Percentiles rank a stretch among this genome's conserved stretches.
phyloP scores from a whole-genome alignment of 805 yeast genomes.

The Nakazawaea anatomiae region DNA sequence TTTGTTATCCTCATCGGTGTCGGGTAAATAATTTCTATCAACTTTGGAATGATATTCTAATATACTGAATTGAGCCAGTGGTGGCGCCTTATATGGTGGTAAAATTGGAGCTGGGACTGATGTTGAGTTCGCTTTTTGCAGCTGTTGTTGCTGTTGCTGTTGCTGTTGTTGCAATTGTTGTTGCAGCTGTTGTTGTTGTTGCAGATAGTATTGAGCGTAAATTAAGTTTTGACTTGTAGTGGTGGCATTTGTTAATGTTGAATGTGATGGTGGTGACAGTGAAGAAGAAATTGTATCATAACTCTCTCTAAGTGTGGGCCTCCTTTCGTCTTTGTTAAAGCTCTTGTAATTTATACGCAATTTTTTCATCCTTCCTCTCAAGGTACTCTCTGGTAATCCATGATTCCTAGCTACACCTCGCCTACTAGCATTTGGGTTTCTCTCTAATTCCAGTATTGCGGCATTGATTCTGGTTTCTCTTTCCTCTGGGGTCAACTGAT shows the following conservation, averaged over 20 bases:
- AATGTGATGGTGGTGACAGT: not conserved
- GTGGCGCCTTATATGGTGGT: slow-evolving; percentile 7
- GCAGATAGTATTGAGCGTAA: slow-evolving; percentile 4
- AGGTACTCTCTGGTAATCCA: slow-evolving; percentile 9
- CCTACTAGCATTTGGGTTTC: slow-evolving; percentile 9
- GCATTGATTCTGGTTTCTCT: slow-evolving; percentile 6
- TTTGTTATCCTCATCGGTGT: not conserved
- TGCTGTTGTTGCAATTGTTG: not conserved
- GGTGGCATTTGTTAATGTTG: not conserved
- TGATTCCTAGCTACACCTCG: slow-evolving; percentile 9
- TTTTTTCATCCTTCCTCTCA: slow-evolving; percentile 10
- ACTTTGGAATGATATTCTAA: slow-evolving; percentile 3
- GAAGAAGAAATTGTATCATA: not conserved
- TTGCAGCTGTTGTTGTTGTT: not conserved
- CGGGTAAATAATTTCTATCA: not conserved
- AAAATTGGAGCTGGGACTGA: slow-evolving; percentile 1
- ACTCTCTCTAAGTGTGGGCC: not conserved
- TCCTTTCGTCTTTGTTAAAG: slow-evolving; percentile 1
- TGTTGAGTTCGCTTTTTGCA: not conserved
- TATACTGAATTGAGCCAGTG: not conserved
- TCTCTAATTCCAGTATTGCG: slow-evolving; percentile 8
- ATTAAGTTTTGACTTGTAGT: slow-evolving; percentile 1
- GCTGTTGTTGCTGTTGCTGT: slow-evolving; percentile 5
- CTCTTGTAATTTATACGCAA: slow-evolving; percentile 7
- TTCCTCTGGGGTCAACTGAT: slow-evolving; percentile 8